Conservation (phyloP, 257 asterid genomes). For the Knoxia roxburghii region DNA sequence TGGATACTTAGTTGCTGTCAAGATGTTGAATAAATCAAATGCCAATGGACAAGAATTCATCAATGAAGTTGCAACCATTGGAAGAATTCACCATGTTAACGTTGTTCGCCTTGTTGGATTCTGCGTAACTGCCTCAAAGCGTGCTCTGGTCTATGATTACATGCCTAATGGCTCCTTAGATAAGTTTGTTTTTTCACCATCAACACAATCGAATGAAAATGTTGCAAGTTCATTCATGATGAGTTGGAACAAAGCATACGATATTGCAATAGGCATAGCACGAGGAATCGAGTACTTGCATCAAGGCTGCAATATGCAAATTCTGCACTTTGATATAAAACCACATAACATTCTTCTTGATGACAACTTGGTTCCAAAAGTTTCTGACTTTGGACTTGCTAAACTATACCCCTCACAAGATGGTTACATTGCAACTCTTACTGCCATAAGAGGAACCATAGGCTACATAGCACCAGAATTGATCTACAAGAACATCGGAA, state of each 20-base stretch:
- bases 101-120: constrained; percentile 14
- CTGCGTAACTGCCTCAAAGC: not conserved
- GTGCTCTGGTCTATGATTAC: constrained; percentile 1
- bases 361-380: constrained; percentile 14
- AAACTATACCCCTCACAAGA: constrained; percentile 14
- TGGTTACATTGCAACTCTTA: constrained; percentile 10
- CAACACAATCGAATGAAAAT: not conserved
- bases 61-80: constrained; percentile 23
- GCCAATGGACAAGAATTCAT: constrained; percentile 5
- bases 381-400: constrained; percentile 18
- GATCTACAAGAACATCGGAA: constrained; percentile 17
- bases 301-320: constrained; percentile 8
- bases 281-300: constrained; percentile 13
- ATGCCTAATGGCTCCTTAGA: constrained; percentile 9
- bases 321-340: constrained; percentile 25
- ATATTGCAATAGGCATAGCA: constrained; percentile 23
- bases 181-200: not conserved
- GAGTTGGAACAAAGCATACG: constrained; percentile 3
- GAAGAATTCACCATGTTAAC: constrained; percentile 21
- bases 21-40: not conserved
- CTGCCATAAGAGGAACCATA: constrained; percentile 19
- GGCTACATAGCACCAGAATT: constrained; percentile 28
- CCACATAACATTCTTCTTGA: constrained; percentile 30
- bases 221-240: not conserved
- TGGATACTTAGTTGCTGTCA: not conserved